A percentile compares a stretch with the other conserved stretches of the same genome.
phyloP scores from a whole-genome alignment of 345 rosid species.

The Moringa oleifera region DNA sequence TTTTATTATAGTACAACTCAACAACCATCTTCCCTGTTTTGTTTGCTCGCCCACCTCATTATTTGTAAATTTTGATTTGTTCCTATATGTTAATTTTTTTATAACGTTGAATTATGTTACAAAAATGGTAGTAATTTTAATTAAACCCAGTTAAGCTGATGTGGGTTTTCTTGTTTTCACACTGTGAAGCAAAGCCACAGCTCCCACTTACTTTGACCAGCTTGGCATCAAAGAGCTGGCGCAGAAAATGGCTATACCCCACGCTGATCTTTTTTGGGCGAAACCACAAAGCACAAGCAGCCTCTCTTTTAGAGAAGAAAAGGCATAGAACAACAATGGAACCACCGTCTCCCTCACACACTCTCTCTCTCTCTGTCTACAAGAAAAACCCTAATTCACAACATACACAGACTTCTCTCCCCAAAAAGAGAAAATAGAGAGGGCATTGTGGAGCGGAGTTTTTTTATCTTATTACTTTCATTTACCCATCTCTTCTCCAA shows the following conservation, averaged over 20 bases:
- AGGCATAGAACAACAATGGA: background rate
- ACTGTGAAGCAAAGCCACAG: slow-evolving; percentile 25
- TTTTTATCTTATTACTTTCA: background rate
- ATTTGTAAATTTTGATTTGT: no score
- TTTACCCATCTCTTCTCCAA: slow-evolving; percentile 11
- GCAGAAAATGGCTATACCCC: slow-evolving; percentile 21
- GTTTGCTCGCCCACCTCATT: slow-evolving; percentile 32
- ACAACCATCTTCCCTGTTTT: slow-evolving; percentile 39
- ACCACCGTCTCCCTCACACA: background rate
- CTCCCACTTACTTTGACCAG: slow-evolving; percentile 25
- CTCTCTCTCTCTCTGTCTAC: background rate
- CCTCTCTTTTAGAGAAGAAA: slow-evolving; percentile 15
- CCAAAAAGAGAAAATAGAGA: slow-evolving; percentile 6
- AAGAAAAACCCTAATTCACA: slow-evolving; percentile 28
- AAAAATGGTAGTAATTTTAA: no score
- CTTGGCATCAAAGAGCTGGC: slow-evolving; percentile 8
- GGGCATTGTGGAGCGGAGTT: background rate
- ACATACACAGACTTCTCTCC: background rate
- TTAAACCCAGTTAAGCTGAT: no score
- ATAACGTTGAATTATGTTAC: no score
- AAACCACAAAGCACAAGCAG: slow-evolving; percentile 20
- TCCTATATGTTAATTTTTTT: no score
- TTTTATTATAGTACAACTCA: slow-evolving; percentile 27
- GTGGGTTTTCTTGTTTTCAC: slow-evolving; percentile 20
- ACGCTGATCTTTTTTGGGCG: slow-evolving; percentile 24